Conservation (phyloP, 768 basidiomycete genomes). For the Hortiboletus flavorubellus region DNA sequence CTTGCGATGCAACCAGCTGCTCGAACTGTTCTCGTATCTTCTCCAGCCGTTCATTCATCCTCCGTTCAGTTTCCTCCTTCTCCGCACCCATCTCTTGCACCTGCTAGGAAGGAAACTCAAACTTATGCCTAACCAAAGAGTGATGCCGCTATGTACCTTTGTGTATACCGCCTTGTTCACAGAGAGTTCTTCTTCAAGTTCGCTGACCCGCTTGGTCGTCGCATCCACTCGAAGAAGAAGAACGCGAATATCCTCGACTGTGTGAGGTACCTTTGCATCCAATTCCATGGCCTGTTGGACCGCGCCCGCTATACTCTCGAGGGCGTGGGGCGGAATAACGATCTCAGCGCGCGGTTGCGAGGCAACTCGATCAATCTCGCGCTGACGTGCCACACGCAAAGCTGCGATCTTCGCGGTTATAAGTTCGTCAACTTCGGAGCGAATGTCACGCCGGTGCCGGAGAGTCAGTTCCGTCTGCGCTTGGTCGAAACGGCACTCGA, state of each 20-base stretch:
- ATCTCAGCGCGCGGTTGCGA: constrained; percentile 18
- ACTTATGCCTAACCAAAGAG: background rate
- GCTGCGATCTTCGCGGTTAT: constrained; percentile 16
- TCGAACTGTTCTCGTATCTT: constrained; percentile 18
- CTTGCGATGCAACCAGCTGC: constrained; percentile 9
- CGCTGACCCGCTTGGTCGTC: constrained; percentile 15
- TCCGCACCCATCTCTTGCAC: constrained; percentile 15
- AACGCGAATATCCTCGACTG: constrained; percentile 24
- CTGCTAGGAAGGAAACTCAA: constrained; percentile 13
- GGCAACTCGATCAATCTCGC: constrained; percentile 17
- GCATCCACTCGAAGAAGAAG: constrained; percentile 25
- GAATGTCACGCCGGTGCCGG: constrained; percentile 16
- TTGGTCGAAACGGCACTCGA: constrained; percentile 32
- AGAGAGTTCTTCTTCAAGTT: constrained; percentile 23
- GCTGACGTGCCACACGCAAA: constrained; percentile 21
- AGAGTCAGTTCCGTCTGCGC: constrained; percentile 30
- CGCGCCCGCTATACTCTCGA: constrained; percentile 18
- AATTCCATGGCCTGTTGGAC: constrained; percentile 17
- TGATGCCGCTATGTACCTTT: constrained; percentile 13
- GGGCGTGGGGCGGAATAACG: constrained; percentile 15
- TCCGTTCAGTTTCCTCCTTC: constrained; percentile 11
- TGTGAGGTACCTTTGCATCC: constrained; percentile 21
- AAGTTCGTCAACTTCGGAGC: constrained; percentile 17
- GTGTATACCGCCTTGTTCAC: constrained; percentile 11
- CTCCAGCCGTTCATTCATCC: constrained; percentile 13